phyloP scores from a whole-genome alignment of 768 basidiomycete species.

The Tylopilus sp. region DNA sequence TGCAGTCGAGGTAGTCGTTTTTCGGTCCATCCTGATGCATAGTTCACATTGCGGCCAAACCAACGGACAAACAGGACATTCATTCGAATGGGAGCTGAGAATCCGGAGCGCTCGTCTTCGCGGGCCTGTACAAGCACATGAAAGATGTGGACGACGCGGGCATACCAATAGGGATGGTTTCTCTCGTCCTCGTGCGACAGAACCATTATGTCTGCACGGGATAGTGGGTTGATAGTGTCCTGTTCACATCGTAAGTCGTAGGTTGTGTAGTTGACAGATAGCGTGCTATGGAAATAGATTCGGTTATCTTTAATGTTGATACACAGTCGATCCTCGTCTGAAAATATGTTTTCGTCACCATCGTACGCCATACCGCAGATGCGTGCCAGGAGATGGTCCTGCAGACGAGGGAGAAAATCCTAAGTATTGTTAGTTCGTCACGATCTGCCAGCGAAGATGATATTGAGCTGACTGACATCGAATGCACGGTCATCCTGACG shows the following conservation, averaged over 20 bases:
- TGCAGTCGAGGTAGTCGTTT: neutral
- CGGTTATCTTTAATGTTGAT: constrained; percentile 23
- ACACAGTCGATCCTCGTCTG: constrained; percentile 14
- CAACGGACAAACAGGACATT: neutral
- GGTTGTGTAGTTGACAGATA: constrained; percentile 29
- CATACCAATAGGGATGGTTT: neutral
- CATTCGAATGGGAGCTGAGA: neutral
- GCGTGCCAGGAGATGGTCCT: constrained; percentile 19
- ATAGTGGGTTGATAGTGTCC: constrained; percentile 39
- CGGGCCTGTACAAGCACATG: neutral
- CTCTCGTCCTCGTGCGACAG: neutral
- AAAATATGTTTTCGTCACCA: constrained; percentile 11
- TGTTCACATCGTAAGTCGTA: constrained; percentile 29
- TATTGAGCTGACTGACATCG: neutral
- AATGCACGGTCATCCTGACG: constrained; percentile 26
- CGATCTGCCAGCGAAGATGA: neutral
- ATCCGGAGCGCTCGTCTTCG: neutral
- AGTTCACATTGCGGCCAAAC: neutral
- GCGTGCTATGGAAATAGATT: constrained; percentile 15
- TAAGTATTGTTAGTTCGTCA: neutral
- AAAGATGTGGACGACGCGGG: too few relatives aligned
- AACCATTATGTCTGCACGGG: constrained; percentile 33
- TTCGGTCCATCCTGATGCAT: neutral
- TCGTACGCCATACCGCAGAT: constrained; percentile 14
- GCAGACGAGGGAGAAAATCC: constrained; percentile 19